Conservation (phyloP, 495 filamentous ascomycete species). For the Ascodesmis nigricans region DNA sequence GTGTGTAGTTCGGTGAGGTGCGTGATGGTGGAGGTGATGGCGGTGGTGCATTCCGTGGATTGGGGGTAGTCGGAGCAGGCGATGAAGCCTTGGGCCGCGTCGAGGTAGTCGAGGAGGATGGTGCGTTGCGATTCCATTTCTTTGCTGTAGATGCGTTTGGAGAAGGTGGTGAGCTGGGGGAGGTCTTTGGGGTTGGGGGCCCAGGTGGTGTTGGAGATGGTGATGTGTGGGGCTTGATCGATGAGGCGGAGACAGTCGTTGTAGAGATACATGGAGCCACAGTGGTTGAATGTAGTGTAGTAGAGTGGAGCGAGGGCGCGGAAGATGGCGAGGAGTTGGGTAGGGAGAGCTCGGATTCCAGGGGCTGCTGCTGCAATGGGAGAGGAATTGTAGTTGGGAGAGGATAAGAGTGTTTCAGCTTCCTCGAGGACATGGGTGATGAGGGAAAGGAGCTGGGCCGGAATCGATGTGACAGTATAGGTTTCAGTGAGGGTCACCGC, state of each 20-base stretch:
- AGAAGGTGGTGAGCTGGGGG: conserved; percentile 50
- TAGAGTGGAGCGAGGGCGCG: conserved; percentile 64
- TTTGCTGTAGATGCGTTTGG: conserved; percentile 59
- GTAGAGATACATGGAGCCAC: conserved; percentile 75
- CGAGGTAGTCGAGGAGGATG: conserved; percentile 63
- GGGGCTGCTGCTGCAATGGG: conserved; percentile 47
- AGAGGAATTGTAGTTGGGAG: conserved; percentile 26
- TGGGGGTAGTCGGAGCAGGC: conserved; percentile 40
- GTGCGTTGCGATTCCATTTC: conserved; percentile 75
- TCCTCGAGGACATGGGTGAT: conserved; percentile 37
- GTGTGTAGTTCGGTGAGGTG: conserved; percentile 45
- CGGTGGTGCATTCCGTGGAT: conserved; percentile 43
- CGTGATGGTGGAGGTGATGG: conserved; percentile 43
- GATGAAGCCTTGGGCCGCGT: conserved; percentile 44
- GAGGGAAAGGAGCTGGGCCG: conserved; percentile 48
- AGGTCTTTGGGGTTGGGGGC: conserved; percentile 54
- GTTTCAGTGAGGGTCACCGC: conserved; percentile 63
- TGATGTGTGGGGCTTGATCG: conserved; percentile 23
- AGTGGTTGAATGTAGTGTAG: conserved; percentile 37
- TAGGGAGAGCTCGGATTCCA: conserved; percentile 59
- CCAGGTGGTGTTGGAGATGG: conserved; percentile 35
- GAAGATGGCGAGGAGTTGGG: conserved; percentile 71
- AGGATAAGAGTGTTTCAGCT: conserved; percentile 13
- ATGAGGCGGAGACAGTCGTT: conserved; percentile 56
- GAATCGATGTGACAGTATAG: conserved; percentile 72